phyloP scores from a whole-genome alignment of 768 basidiomycete species.

The Austroboletus festivus region DNA sequence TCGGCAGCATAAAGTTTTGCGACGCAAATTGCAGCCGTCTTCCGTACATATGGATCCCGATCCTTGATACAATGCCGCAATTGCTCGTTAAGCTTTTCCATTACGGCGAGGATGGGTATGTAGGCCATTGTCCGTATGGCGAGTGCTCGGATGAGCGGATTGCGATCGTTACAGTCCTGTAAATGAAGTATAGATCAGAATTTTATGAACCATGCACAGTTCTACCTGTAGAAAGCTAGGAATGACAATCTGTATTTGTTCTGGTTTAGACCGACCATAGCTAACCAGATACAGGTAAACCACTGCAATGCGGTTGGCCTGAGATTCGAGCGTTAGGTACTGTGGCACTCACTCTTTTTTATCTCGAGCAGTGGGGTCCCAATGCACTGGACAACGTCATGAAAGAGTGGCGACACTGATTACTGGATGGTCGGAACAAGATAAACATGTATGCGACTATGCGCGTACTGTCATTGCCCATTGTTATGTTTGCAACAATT shows the following conservation, averaged over 20 bases:
- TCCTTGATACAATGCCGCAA: conserved; percentile 91
- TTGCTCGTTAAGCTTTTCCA: conserved; percentile 83
- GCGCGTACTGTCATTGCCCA: conserved; percentile 96
- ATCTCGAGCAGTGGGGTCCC: conserved; percentile 95
- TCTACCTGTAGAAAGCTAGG: conserved; percentile 84
- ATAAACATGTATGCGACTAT: conserved; percentile 6
- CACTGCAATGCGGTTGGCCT: conserved; percentile 50
- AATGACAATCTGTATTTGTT: conserved; percentile 89
- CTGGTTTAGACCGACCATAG: conserved; percentile 91
- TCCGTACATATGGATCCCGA: conserved; percentile 95
- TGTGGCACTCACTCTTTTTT: conserved; percentile 82
- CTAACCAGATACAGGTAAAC: conserved; percentile 97
- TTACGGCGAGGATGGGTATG: conserved; percentile 88
- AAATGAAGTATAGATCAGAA: conserved; percentile 11
- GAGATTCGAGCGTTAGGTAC: not conserved
- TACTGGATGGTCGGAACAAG: conserved; percentile 18
- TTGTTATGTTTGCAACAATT: conserved; percentile 98
- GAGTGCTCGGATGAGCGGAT: conserved; percentile 93
- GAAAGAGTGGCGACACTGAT: conserved; percentile 89
- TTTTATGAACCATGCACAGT: conserved; percentile 3
- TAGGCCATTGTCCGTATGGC: conserved; percentile 99
- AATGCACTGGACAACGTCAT: conserved; percentile 93
- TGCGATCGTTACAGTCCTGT: conserved; percentile 93
- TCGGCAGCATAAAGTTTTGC: conserved; percentile 93
- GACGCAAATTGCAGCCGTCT: conserved; percentile 97